Conservation (phyloP, 2,329 filamentous ascomycete genomes). For the Boeremia lycopersici region DNA sequence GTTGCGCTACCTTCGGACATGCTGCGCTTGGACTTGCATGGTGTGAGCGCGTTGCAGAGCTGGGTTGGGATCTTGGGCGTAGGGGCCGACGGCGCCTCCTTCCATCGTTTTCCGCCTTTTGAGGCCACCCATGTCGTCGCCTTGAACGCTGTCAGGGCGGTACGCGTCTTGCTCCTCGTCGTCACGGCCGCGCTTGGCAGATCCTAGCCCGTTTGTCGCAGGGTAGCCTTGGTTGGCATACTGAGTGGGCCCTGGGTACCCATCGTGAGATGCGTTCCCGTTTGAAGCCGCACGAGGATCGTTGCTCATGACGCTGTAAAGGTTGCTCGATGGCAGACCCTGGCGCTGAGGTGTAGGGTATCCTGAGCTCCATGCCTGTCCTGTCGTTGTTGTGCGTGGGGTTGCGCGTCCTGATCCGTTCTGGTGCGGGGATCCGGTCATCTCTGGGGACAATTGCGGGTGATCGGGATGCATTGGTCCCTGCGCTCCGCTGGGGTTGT, state of each 20-base stretch:
- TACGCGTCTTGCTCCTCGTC: conserved; percentile 70
- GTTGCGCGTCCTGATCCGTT: conserved; percentile 83
- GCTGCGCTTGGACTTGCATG: conserved; percentile 30
- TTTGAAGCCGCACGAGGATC: conserved; percentile 73
- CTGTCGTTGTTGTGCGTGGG: conserved; percentile 75
- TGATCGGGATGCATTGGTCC: conserved; percentile 73
- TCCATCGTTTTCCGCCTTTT: conserved; percentile 81
- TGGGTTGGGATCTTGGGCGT: conserved; percentile 39
- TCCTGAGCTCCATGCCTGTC: conserved; percentile 71
- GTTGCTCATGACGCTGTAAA: conserved; percentile 89
- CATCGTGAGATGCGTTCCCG: conserved; percentile 69
- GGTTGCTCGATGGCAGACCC: conserved; percentile 72
- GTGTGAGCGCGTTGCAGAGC: conserved; percentile 43
- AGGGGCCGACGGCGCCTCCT: conserved; percentile 48
- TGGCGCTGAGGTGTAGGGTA: conserved; percentile 81
- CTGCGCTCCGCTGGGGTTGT: conserved; percentile 70
- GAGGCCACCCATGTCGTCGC: conserved; percentile 65
- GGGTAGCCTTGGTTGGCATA: conserved; percentile 67
- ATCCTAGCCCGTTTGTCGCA: conserved; percentile 64
- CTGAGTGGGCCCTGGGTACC: conserved; percentile 68
- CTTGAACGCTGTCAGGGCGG: conserved; percentile 62
- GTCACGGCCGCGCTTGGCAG: conserved; percentile 67
- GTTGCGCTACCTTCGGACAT: conserved; percentile 7
- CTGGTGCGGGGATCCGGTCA: conserved; percentile 83
- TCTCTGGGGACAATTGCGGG: conserved; percentile 77